A percentile compares a stretch with the other conserved stretches of the same genome.
Conservation (phyloP, 1,284 basidiomycete genomes). For the Sutorius eximius region DNA sequence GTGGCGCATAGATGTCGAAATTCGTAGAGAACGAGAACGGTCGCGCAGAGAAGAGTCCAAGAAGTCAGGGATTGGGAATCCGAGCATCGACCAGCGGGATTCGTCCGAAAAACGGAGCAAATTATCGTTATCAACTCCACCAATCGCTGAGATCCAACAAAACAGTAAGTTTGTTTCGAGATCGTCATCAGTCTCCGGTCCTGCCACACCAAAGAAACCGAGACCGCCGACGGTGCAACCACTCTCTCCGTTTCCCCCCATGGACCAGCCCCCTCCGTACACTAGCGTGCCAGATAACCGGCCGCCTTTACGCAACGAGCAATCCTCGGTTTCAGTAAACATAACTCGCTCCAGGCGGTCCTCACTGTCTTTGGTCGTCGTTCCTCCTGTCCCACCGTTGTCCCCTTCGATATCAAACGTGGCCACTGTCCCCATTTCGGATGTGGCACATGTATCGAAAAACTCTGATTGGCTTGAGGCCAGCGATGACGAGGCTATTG, state of each 20-base stretch:
- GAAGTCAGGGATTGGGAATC: slow-evolving; percentile 38
- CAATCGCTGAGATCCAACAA: slow-evolving; percentile 37
- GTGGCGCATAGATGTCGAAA: slow-evolving; percentile 80
- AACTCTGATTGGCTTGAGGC: slow-evolving; percentile 66
- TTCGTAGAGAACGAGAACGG: slow-evolving; percentile 68
- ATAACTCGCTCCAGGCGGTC: slow-evolving; percentile 36
- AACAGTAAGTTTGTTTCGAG: slow-evolving; percentile 41
- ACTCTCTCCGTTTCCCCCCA: slow-evolving; percentile 18
- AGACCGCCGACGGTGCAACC: slow-evolving; percentile 40
- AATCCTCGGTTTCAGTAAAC: slow-evolving; percentile 32
- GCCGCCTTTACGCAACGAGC: slow-evolving; percentile 23
- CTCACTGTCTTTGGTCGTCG: slow-evolving; percentile 58
- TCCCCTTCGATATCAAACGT: slow-evolving; percentile 35
- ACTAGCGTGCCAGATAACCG: slow-evolving; percentile 21
- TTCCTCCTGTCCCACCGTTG: slow-evolving; percentile 48
- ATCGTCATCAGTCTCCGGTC: slow-evolving; percentile 37
- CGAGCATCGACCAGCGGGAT: slow-evolving; percentile 36
- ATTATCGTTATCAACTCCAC: slow-evolving; percentile 48
- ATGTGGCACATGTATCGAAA: slow-evolving; percentile 41
- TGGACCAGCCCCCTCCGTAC: slow-evolving; percentile 36
- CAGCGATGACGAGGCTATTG: slow-evolving; percentile 82
- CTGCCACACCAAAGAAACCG: slow-evolving; percentile 28
- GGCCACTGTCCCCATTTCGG: slow-evolving; percentile 6
- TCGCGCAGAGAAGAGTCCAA: slow-evolving; percentile 64
- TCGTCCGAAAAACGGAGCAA: slow-evolving; percentile 47